Percentiles rank a stretch among this genome's conserved stretches.
Conservation (phyloP, 306 rosid genomes). For the Citrullus amarus region DNA sequence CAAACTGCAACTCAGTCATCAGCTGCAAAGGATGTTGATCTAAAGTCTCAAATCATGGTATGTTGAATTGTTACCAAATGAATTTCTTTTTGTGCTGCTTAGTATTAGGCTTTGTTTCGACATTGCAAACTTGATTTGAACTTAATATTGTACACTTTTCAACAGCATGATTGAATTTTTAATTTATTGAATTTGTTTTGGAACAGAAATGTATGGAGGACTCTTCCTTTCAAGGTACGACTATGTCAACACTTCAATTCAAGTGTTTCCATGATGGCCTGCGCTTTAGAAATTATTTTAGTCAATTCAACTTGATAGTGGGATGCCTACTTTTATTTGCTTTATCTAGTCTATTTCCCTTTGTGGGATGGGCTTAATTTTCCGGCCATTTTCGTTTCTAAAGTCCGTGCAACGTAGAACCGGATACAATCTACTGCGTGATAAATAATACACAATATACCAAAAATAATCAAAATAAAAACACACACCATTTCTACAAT, state of each 20-base stretch:
- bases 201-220: slow-evolving; percentile 83
- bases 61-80: background rate
- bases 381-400: background rate
- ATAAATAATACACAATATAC: background rate
- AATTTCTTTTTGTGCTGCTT: slow-evolving; percentile 6
- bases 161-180: background rate
- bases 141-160: background rate
- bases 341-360: background rate
- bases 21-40: slow-evolving; percentile 26
- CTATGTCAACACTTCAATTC: background rate
- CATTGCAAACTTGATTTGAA: background rate
- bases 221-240: slow-evolving; percentile 76
- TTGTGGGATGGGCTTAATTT: background rate
- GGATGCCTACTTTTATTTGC: background rate
- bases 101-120: slow-evolving; percentile 6
- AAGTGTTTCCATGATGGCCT: background rate
- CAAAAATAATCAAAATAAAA: too few species aligned
- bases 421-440: background rate
- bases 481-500: background rate
- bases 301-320: background rate
- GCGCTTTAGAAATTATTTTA: background rate
- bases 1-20: slow-evolving; percentile 33
- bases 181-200: slow-evolving; percentile 14
- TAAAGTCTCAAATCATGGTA: slow-evolving; percentile 67
- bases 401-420: background rate